Conservation (phyloP, 371 early-diverging fungal genomes). For the Rhizopus delemar region DNA sequence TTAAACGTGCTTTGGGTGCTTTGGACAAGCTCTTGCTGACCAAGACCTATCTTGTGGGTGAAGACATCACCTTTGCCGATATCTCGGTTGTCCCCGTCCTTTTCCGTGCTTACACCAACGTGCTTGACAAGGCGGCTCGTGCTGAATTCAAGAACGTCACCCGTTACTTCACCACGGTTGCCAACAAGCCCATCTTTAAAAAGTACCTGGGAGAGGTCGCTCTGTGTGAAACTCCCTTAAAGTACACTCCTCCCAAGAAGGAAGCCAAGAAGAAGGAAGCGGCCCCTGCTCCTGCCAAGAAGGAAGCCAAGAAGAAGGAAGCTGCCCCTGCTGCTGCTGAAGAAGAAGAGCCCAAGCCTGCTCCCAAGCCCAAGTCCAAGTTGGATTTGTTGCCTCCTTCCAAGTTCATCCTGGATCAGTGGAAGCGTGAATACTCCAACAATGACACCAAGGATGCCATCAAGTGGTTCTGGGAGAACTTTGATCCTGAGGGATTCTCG, state of each 20-base stretch:
- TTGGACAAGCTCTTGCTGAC: conserved; percentile 63
- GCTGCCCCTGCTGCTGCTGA: conserved; percentile 55
- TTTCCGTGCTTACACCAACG: conserved; percentile 43
- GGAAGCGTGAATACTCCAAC: conserved; percentile 97
- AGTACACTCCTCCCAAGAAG: conserved; percentile 50
- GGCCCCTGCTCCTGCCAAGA: conserved; percentile 46
- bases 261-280: conserved; percentile 64
- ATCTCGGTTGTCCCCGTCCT: conserved; percentile 60
- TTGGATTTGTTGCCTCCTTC: conserved; percentile 87
- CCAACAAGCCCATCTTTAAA: conserved; percentile 78
- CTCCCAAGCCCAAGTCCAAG: conserved; percentile 90
- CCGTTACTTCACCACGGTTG: conserved; percentile 84
- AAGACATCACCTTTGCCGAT: conserved; percentile 77
- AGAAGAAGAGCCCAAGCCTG: conserved; percentile 62
- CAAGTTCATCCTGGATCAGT: conserved; percentile 81
- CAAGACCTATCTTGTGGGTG: conserved; percentile 82
- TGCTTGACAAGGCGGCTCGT: conserved; percentile 68
- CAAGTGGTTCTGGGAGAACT: conserved; percentile 94
- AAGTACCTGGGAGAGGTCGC: conserved; percentile 69
- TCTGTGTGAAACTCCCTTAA: conserved; percentile 39
- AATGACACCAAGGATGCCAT: conserved; percentile 87
- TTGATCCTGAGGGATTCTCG: conserved; percentile 84
- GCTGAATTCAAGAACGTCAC: conserved; percentile 77
- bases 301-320: conserved; percentile 46
- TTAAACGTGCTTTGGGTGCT: conserved; percentile 55